Evolutionary conservation across 768 basidiomycete species (phyloP).

Genomic region (Boletellus sp.): DNA sequence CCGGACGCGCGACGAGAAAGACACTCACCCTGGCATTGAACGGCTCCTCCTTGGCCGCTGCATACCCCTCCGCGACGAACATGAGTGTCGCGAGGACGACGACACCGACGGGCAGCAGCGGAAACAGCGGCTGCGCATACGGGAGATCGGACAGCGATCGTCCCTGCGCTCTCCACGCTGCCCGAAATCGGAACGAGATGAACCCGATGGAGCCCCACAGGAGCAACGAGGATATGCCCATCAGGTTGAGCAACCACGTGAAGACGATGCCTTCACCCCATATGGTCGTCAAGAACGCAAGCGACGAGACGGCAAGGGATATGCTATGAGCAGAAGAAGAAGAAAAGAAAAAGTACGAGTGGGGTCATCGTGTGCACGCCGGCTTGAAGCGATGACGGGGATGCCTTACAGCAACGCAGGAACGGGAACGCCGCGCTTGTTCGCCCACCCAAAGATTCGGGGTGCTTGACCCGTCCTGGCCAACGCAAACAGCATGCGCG

Average conservation of each 20-base stretch:
- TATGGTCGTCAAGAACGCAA: slow-evolving; percentile 56
- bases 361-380: too few species aligned
- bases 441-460: slow-evolving; percentile 59
- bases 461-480: slow-evolving; percentile 66
- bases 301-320: slow-evolving; percentile 44
- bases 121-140: slow-evolving; percentile 53
- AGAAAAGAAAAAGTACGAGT: too few species aligned
- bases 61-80: slow-evolving; percentile 55
- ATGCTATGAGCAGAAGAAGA: slow-evolving; percentile 35
- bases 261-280: slow-evolving; percentile 56
- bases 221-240: slow-evolving; percentile 63
- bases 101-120: slow-evolving; percentile 48
- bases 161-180: slow-evolving; percentile 55
- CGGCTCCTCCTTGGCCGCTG: slow-evolving; percentile 42
- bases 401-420: slow-evolving; percentile 47
- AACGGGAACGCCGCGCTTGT: slow-evolving; percentile 59
- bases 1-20: not conserved
- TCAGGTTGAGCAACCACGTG: slow-evolving; percentile 59
- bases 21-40: slow-evolving; percentile 40
- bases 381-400: slow-evolving; percentile 15
- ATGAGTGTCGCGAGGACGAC: slow-evolving; percentile 47
- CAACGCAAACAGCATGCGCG: slow-evolving; percentile 57
- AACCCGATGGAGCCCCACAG: slow-evolving; percentile 60
- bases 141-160: slow-evolving; percentile 51
- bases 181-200: slow-evolving; percentile 58